phyloP scores from a whole-genome alignment of 75 land plant genomes.

The Isoetes taiwanensis region DNA sequence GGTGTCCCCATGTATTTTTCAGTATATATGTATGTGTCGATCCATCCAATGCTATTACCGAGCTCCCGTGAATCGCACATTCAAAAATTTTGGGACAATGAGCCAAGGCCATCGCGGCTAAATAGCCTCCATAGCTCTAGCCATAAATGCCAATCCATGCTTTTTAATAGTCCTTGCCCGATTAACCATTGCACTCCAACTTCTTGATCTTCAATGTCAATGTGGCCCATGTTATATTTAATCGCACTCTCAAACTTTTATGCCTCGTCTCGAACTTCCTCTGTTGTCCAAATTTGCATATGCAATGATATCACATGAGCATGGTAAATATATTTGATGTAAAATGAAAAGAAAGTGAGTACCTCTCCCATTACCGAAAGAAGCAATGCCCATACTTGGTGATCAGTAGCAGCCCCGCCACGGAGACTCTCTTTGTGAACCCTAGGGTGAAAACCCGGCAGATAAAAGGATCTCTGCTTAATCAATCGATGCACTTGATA shows the following conservation, averaged over 20 bases:
- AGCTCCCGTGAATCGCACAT: slow-evolving; percentile 88
- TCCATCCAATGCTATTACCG: slow-evolving; percentile 96
- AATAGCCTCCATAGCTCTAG: slow-evolving; percentile 95
- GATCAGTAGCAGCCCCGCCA: no score
- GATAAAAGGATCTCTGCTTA: no score
- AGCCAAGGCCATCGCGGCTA: slow-evolving; percentile 73
- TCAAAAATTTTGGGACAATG: slow-evolving; percentile 58
- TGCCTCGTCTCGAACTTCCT: slow-evolving; percentile 77
- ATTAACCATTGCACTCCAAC: slow-evolving; percentile 85
- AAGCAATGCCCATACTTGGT: no score
- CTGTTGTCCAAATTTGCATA: slow-evolving; percentile 48
- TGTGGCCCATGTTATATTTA: slow-evolving; percentile 52
- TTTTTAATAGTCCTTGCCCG: slow-evolving; percentile 61
- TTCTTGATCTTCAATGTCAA: slow-evolving; percentile 85
- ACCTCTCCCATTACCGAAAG: no score
- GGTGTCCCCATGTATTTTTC: slow-evolving; percentile 96
- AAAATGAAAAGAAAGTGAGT: no score
- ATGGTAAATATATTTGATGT: no score
- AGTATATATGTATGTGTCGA: slow-evolving; percentile 93
- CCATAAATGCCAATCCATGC: slow-evolving; percentile 76
- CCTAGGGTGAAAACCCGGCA: no score
- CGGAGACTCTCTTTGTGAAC: no score
- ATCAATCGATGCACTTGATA: no score
- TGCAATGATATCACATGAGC: neutral
- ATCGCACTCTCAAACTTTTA: slow-evolving; percentile 73